Conservation (phyloP, 345 rosid genomes). For the Nasturtium officinale region DNA sequence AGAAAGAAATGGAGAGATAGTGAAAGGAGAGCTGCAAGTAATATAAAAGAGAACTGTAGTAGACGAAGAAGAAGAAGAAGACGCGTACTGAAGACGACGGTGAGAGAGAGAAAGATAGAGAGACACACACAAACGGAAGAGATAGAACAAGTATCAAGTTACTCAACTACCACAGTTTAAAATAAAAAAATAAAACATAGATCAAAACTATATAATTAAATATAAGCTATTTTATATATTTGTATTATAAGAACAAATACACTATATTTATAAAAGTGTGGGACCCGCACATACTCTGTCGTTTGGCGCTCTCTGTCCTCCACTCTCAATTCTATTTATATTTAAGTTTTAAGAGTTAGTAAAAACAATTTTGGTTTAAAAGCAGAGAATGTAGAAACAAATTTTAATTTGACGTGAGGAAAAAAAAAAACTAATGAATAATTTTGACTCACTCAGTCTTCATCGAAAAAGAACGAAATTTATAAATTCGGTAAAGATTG, state of each 20-base stretch:
- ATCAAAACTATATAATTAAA: background rate
- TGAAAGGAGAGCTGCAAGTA: slow-evolving; percentile 27
- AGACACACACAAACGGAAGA: background rate
- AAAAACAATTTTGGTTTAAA: background rate
- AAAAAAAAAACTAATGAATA: background rate
- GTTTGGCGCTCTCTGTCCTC: slow-evolving; percentile 39
- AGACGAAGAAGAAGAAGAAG: slow-evolving; percentile 12
- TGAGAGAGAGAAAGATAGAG: background rate
- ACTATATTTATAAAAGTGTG: background rate
- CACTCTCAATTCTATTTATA: slow-evolving; percentile 22
- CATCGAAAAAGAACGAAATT: slow-evolving; percentile 2
- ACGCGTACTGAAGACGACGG: slow-evolving; percentile 36
- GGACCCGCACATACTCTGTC: slow-evolving; percentile 37
- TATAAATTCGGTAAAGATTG: slow-evolving; percentile 25
- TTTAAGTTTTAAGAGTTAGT: background rate
- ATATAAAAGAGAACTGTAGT: slow-evolving; percentile 24
- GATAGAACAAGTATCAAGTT: background rate
- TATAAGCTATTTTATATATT: background rate
- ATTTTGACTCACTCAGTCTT: slow-evolving; percentile 15
- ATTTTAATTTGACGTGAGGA: background rate
- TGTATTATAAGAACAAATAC: too few species aligned
- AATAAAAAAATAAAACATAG: too few species aligned
- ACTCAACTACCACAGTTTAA: slow-evolving; percentile 2
- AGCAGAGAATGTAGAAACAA: background rate
- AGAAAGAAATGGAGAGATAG: slow-evolving; percentile 14